Conservation (phyloP, 805 yeast species). For the Jamesozyma jinghongensis region DNA sequence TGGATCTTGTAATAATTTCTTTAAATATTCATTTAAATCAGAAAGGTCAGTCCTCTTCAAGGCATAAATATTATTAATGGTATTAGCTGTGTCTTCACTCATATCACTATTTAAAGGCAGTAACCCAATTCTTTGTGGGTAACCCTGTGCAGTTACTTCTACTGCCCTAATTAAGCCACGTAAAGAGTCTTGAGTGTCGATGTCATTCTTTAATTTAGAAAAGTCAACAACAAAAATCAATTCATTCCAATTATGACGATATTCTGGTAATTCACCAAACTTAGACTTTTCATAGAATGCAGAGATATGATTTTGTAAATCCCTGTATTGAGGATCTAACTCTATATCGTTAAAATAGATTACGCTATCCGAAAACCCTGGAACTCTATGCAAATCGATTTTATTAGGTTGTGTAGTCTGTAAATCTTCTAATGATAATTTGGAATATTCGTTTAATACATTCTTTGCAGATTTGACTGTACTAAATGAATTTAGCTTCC, state of each 20-base stretch:
- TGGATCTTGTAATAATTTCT: constrained; percentile 6
- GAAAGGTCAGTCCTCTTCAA: constrained; percentile 13
- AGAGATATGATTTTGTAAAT: constrained; percentile 35
- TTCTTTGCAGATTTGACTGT: constrained; percentile 9
- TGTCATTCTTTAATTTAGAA: constrained; percentile 23
- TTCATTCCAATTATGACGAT: constrained; percentile 68
- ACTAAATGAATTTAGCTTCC: constrained; percentile 21
- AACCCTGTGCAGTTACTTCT: constrained; percentile 40
- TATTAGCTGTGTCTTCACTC: background rate
- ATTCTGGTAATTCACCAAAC: constrained; percentile 58
- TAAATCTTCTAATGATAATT: constrained; percentile 16
- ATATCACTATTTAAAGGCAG: constrained; percentile 44
- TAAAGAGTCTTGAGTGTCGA: constrained; percentile 35
- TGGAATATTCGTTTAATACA: constrained; percentile 17
- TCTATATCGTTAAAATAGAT: constrained; percentile 75
- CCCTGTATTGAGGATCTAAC: constrained; percentile 44
- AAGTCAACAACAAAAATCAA: constrained; percentile 60
- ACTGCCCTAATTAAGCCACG: constrained; percentile 42
- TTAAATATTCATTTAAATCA: constrained; percentile 14
- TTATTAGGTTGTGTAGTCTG: constrained; percentile 26
- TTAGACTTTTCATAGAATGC: constrained; percentile 39
- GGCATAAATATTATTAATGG: constrained; percentile 20
- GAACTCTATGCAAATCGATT: constrained; percentile 26
- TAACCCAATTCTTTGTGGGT: constrained; percentile 76
- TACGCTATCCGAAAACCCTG: constrained; percentile 34